Percentiles rank a stretch among this genome's conserved stretches.
phyloP scores from a whole-genome alignment of 805 yeast genomes.

The Saturnispora galanensis region DNA sequence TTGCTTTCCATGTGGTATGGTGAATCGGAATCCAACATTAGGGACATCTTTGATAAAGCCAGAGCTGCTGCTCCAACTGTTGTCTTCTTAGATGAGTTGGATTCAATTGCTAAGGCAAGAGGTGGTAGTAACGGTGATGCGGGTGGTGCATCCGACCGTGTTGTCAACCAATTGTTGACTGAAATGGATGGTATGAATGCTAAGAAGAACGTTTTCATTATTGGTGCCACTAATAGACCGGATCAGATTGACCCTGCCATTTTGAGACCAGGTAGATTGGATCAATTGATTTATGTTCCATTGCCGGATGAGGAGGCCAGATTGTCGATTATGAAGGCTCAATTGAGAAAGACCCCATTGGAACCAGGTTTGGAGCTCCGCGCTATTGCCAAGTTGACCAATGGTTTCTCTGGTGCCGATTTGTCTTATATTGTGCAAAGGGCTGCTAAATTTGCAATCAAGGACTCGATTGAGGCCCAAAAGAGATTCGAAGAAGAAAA shows the following conservation, averaged over 20 bases:
- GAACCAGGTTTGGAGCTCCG: slow-evolving; percentile 90
- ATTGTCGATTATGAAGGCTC: slow-evolving; percentile 86
- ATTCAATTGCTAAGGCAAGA: slow-evolving; percentile 94
- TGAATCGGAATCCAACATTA: slow-evolving; percentile 93
- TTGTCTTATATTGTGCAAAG: slow-evolving; percentile 95
- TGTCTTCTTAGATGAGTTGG: slow-evolving; percentile 95
- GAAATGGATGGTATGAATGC: slow-evolving; percentile 99
- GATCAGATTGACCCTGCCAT: slow-evolving; percentile 99
- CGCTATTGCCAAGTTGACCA: slow-evolving; percentile 88
- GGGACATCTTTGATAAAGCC: slow-evolving; percentile 97
- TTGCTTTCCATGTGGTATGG: slow-evolving; percentile 98
- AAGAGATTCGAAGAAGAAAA: slow-evolving; percentile 39
- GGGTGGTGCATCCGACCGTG: slow-evolving; percentile 95
- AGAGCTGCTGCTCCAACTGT: slow-evolving; percentile 99
- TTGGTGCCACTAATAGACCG: slow-evolving; percentile 99
- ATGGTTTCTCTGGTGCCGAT: slow-evolving; percentile 99
- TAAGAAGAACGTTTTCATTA: slow-evolving; percentile 95
- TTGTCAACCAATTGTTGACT: slow-evolving; percentile 88
- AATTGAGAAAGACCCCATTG: slow-evolving; percentile 95
- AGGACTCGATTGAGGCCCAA: slow-evolving; percentile 91
- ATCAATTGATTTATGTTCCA: slow-evolving; percentile 97
- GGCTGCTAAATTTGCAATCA: slow-evolving; percentile 96
- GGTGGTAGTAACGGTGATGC: slow-evolving; percentile 90
- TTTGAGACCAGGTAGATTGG: slow-evolving; percentile 97
- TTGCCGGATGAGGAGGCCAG: slow-evolving; percentile 95